phyloP scores from a whole-genome alignment of 2,329 filamentous ascomycete genomes.

The Trichoderma sp. region DNA sequence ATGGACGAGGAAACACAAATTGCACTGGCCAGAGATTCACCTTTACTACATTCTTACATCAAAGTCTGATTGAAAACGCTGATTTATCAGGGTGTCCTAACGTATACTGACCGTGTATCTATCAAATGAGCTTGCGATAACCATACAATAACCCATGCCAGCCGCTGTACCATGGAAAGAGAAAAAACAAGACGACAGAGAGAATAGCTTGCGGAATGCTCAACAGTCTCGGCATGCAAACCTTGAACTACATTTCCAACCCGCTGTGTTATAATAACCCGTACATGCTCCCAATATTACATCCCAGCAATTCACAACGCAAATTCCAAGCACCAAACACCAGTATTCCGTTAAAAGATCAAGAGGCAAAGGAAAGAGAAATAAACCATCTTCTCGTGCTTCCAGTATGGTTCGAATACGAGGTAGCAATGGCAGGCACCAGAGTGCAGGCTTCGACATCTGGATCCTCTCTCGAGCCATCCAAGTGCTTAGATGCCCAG shows the following conservation, averaged over 20 bases:
- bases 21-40: too few relatives aligned
- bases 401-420: not conserved
- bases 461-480: not conserved
- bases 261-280: not conserved
- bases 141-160: not conserved
- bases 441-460: not conserved
- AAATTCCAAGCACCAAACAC: conserved; percentile 4
- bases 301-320: not conserved
- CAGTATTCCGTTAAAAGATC: not conserved
- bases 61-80: not conserved
- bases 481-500: not conserved
- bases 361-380: too few relatives aligned
- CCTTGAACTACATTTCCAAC: not conserved
- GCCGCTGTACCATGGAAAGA: not conserved
- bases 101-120: not conserved
- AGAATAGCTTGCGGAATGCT: not conserved
- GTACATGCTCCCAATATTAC: conserved; percentile 14
- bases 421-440: too few relatives aligned
- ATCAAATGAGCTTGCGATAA: not conserved
- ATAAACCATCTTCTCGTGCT: not conserved
- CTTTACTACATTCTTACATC: not conserved
- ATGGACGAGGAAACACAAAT: too few relatives aligned
- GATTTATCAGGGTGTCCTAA: not conserved
- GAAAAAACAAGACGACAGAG: not conserved
- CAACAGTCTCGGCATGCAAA: conserved; percentile 4